Percentiles rank a stretch among this genome's conserved stretches.
phyloP scores from a whole-genome alignment of 2,329 filamentous ascomycete genomes.

The Cladorrhinum sp. region DNA sequence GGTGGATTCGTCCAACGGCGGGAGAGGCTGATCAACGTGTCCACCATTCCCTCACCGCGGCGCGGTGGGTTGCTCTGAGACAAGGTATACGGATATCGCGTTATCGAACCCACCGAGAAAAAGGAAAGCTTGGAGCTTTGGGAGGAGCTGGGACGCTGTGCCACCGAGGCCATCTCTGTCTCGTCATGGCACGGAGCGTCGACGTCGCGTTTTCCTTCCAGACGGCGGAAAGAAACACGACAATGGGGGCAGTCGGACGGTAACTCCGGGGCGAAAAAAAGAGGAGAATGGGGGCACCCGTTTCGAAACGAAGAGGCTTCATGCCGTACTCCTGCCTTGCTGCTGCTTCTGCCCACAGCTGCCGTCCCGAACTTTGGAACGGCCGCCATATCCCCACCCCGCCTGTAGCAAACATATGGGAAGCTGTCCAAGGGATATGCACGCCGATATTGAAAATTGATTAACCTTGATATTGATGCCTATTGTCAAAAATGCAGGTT shows the following conservation, averaged over 20 bases:
- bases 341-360: too few relatives aligned
- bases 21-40: background rate
- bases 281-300: background rate
- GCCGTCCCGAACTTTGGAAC: background rate
- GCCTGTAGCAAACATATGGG: background rate
- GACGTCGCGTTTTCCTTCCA: background rate
- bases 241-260: background rate
- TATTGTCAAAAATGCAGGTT: too few relatives aligned
- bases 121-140: background rate
- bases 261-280: background rate
- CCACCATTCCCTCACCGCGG: background rate
- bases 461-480: background rate
- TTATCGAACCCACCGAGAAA: background rate
- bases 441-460: background rate
- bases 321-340: background rate
- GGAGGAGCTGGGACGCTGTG: background rate
- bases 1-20: background rate
- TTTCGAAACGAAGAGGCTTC: constrained; percentile 1
- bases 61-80: background rate
- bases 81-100: background rate
- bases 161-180: background rate
- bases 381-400: background rate
- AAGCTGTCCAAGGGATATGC: background rate
- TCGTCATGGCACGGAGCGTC: background rate
- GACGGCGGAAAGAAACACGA: background rate